A percentile compares a stretch with the other conserved stretches of the same genome.
These are phyloP conservation scores for Lactarius pseudohatsudake DNA, from an alignment of 768 basidiomycete genomes.

Conservation along the genomic window DNA sequence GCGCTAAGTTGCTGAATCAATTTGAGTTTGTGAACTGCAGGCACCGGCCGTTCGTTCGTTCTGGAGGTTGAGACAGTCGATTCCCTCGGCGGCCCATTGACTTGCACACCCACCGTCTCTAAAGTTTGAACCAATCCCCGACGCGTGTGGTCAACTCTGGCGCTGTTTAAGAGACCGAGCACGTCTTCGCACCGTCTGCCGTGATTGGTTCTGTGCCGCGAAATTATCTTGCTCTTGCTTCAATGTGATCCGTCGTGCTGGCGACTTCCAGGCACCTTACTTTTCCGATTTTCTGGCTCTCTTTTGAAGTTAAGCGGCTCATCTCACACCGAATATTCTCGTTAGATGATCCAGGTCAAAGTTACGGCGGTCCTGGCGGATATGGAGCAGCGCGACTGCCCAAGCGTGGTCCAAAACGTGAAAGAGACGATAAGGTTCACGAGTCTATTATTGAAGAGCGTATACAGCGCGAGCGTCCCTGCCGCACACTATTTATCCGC, in stretches of 20 bases:
- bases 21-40: constrained; percentile 27
- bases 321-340: constrained; percentile 36
- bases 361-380: constrained; percentile 51
- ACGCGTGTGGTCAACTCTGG: constrained; percentile 20
- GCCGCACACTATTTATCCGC: constrained; percentile 93
- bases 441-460: constrained; percentile 92
- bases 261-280: constrained; percentile 3
- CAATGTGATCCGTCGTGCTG: constrained; percentile 14
- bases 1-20: constrained; percentile 55
- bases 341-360: constrained; percentile 63
- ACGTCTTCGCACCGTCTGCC: constrained; percentile 2
- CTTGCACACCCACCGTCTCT: constrained; percentile 16
- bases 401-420: constrained; percentile 60
- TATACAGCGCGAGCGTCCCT: constrained; percentile 90
- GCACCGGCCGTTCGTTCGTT: constrained; percentile 16
- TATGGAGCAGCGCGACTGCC: constrained; percentile 40
- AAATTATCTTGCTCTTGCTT: constrained; percentile 11
- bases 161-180: constrained; percentile 21
- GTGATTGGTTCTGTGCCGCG: constrained; percentile 16
- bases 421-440: constrained; percentile 87
- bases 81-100: constrained; percentile 15
- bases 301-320: constrained; percentile 24
- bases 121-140: constrained; percentile 13
- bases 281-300: constrained; percentile 26
- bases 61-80: constrained; percentile 22